Conservation (phyloP, 345 rosid genomes). For the Dipteronia sinensis region DNA sequence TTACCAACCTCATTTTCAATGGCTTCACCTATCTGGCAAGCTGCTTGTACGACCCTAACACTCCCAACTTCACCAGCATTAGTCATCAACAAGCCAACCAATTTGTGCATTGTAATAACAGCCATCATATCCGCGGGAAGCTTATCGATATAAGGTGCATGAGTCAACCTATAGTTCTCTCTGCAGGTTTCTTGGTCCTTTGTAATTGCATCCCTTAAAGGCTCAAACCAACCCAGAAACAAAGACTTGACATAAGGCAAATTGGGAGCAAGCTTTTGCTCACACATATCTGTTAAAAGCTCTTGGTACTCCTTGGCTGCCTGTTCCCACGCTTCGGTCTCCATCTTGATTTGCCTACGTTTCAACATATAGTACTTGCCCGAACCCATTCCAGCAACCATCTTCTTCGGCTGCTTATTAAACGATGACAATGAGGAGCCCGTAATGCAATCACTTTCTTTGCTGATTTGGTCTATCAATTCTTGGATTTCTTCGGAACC, state of each 20-base stretch:
- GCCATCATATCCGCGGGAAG: constrained; percentile 93
- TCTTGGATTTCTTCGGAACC: constrained; percentile 73
- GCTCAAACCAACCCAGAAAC: constrained; percentile 97
- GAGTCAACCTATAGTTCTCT: constrained; percentile 36
- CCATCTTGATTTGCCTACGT: constrained; percentile 72
- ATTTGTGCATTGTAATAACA: constrained; percentile 87
- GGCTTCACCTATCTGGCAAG: constrained; percentile 85
- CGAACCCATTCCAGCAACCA: constrained; percentile 55
- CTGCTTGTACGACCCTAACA: constrained; percentile 75
- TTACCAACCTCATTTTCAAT: constrained; percentile 84
- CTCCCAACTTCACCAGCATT: constrained; percentile 55
- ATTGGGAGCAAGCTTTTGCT: constrained; percentile 95
- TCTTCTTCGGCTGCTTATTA: constrained; percentile 46
- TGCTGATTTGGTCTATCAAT: constrained; percentile 43
- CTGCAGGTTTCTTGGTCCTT: constrained; percentile 62
- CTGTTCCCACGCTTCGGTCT: constrained; percentile 93
- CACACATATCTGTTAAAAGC: constrained; percentile 82
- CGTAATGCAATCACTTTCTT: constrained; percentile 33
- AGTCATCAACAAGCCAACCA: constrained; percentile 86
- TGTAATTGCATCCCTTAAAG: constrained; percentile 74
- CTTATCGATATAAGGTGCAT: constrained; percentile 52
- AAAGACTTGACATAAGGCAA: constrained; percentile 83
- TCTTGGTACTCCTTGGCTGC: constrained; percentile 90
- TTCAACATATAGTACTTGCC: constrained; percentile 53
- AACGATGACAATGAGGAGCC: too few species aligned